Evolutionary conservation across 2,329 filamentous ascomycete genomes (phyloP), one percentile per base, ranked within the genome.

Genomic region (Ophiognomonia clavigignenti-juglandacearum): DNA sequence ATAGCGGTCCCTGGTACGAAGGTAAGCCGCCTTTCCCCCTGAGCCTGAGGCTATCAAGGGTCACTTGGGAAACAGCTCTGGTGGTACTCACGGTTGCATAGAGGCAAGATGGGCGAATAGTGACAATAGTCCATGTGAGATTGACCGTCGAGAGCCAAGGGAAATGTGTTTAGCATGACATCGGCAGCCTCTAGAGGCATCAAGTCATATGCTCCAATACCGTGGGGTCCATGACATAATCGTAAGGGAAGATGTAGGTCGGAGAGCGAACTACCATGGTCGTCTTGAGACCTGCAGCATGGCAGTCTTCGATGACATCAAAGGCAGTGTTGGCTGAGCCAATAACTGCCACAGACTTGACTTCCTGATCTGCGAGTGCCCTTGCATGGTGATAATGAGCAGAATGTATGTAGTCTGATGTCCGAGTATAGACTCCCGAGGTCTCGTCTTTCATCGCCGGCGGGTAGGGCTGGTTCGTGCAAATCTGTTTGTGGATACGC

Each of bases 341-440:
- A 23, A 67, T 56, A 6, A 69, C 55, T 14, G 60, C 32, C 9
- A 62, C 63, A 3, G 61, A 58, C 59, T 39, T 53, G 14, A 37
- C 52, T 5, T 52, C 53, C 14, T 38, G 14, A 14, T 41, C 32
- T 18, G 13, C 29, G 16, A 66, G 50, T 5, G 61, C 51, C 3
- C 60, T 58, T 0, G 69, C 71, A 31, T 68, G 66, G 19, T 59
- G 60, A 57, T 71, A 72, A 35, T 65, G 54, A n/a, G 59, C 63
- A 2, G 68, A 68, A n/a, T n/a, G n/a, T n/a, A 54, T 76, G 73
- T 47, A 72, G 68, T 4, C 69, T 50, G 4, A 56, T 56, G 4
- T 73, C 72, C 31, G 63, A 59, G 57, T 74, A 77, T n/a, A n/a
- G n/a, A n/a, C n/a, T n/a, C n/a, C n/a, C 2, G 55, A 42, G 1